Conservation (phyloP, 208 protist species). For the Trypanosoma caninum region DNA sequence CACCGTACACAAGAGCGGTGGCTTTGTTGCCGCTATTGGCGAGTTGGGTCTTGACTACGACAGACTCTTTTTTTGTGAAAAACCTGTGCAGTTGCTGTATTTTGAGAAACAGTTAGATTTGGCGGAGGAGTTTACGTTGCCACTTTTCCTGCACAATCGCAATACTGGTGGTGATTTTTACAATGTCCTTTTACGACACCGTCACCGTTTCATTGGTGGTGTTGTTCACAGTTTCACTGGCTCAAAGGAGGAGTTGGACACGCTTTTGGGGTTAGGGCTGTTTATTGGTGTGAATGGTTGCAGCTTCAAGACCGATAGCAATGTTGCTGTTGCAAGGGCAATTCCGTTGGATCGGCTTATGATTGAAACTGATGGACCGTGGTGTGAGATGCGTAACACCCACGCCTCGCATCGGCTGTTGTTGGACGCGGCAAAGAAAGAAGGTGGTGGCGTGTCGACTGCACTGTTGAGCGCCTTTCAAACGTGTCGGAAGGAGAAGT, state of each 20-base stretch:
- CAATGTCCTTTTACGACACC: constrained; percentile 43
- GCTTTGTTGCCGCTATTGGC: constrained; percentile 80
- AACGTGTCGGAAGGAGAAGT: constrained; percentile 71
- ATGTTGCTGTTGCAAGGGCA: constrained; percentile 67
- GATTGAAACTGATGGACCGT: constrained; percentile 95
- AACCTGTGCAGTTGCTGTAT: constrained; percentile 84
- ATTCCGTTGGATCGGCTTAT: constrained; percentile 89
- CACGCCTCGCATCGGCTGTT: constrained; percentile 74
- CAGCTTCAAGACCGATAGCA: constrained; percentile 92
- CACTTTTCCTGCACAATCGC: constrained; percentile 93
- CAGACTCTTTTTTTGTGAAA: constrained; percentile 87
- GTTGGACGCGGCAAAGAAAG: constrained; percentile 5
- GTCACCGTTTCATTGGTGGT: constrained; percentile 46
- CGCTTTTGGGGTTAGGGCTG: constrained; percentile 72
- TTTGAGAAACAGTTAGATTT: constrained; percentile 83
- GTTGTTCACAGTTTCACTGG: constrained; percentile 97
- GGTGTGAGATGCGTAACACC: constrained; percentile 91
- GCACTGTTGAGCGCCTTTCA: constrained; percentile 33
- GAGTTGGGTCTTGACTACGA: constrained; percentile 94
- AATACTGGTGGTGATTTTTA: constrained; percentile 89
- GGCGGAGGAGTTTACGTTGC: constrained; percentile 70
- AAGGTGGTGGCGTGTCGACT: constrained; percentile 31
- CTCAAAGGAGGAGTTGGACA: constrained; percentile 62
- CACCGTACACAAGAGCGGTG: constrained; percentile 38
- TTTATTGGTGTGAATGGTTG: constrained; percentile 95